Evolutionary conservation across 306 rosid species (phyloP), one percentile per base, ranked within the genome.

Genomic region (Crataegus laevigata): DNA sequence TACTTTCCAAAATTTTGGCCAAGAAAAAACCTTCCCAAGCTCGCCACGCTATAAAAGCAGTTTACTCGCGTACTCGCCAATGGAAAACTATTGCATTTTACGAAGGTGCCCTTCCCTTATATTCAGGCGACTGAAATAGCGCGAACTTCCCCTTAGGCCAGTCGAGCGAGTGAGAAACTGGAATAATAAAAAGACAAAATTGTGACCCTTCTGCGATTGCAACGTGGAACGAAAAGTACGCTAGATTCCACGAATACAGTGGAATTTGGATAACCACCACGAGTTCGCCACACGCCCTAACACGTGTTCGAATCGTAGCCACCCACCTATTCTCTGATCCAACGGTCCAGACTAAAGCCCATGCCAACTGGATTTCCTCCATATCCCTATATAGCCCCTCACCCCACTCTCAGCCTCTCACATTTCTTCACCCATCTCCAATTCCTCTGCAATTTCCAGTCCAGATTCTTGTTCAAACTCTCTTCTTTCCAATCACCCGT

Each of bases 221-320:
- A 60, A 87, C 76, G 83, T 77, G 89, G 83, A 75, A 38, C 65
- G 79, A 29, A 72, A 69, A 60, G 73, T 78, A 57, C 28, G 52
- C 3, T 6, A 30, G 66, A 63, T 78, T 80, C 77, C 77, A 43
- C 32, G 11, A 76, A 50, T 72, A 61, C 71, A 72, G n/a, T 8
- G 54, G 57, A 0, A 54, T 0, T 40, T 40, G 61, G 80, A 67
- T 70, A 79, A 34, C 54, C 15, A 43, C 93, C 96, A 89, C 88
- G 86, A 84, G 93, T 4, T 51, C 19, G 62, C 84, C 93, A 91
- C 96, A 91, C 94, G 92, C 94, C 87, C 19, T 0, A 42, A 3
- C 65, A 76, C 68, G 3, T 64, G 43, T 54, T 2, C 4, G 13
- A 2, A 82, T 85, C 83, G 1, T 1, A 0, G 3, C 82, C 67